phyloP scores from a whole-genome alignment of 345 rosid species.

The Odontarrhena argentea region DNA sequence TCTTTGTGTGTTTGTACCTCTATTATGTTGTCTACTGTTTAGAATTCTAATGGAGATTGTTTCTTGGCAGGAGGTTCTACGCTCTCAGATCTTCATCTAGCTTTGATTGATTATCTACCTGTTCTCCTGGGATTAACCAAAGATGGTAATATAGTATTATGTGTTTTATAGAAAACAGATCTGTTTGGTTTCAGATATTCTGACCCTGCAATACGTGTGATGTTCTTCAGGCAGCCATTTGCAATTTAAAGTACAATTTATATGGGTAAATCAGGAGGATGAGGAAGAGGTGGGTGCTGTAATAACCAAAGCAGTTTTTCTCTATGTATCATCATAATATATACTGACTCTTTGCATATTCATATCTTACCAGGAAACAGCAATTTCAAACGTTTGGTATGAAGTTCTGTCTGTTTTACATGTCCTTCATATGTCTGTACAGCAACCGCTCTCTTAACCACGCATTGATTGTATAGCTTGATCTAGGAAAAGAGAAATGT shows the following conservation, averaged over 20 bases:
- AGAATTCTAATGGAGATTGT: constrained; percentile 30
- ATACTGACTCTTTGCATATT: constrained; percentile 16
- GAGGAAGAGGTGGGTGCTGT: constrained; percentile 70
- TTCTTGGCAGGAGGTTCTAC: constrained; percentile 79
- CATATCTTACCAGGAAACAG: constrained; percentile 73
- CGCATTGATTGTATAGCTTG: constrained; percentile 82
- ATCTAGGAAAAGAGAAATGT: constrained; percentile 49
- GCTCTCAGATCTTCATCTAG: constrained; percentile 91
- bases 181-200: constrained; percentile 22
- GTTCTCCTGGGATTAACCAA: constrained; percentile 83
- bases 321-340: constrained; percentile 16
- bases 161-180: background rate
- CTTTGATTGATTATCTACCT: constrained; percentile 96
- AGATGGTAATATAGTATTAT: constrained; percentile 60
- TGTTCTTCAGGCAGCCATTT: constrained; percentile 64
- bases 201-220: constrained; percentile 19
- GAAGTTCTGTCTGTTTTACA: constrained; percentile 96
- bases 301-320: constrained; percentile 5
- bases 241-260: constrained; percentile 77
- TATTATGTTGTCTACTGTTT: constrained; percentile 5
- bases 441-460: constrained; percentile 56
- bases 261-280: constrained; percentile 95
- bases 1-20: constrained; percentile 13
- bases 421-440: constrained; percentile 82
- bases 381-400: constrained; percentile 87